phyloP scores from a whole-genome alignment of 768 basidiomycete genomes.

The Lentinula guzmanii region DNA sequence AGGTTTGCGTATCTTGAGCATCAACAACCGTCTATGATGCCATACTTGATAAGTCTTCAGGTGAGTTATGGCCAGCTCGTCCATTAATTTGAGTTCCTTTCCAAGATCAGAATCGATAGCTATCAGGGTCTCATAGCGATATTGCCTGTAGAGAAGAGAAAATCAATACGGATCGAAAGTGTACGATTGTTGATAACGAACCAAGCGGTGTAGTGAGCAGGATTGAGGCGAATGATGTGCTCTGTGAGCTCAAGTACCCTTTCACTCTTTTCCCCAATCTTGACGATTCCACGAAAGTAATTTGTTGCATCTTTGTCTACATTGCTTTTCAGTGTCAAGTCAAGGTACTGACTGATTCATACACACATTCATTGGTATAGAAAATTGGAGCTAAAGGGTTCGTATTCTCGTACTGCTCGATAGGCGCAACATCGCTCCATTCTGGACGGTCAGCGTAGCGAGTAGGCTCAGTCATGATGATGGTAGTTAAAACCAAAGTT shows the following conservation, averaged over 20 bases:
- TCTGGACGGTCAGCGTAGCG: conserved; percentile 56
- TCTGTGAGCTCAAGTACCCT: conserved; percentile 87
- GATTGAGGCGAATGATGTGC: conserved; percentile 83
- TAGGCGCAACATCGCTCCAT: conserved; percentile 77
- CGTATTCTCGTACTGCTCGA: conserved; percentile 74
- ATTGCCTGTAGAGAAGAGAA: conserved; percentile 63
- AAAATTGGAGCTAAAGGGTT: conserved; percentile 88
- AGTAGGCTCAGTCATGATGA: background rate
- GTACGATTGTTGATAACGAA: conserved; percentile 28
- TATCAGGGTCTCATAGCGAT: conserved; percentile 83
- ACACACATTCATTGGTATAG: conserved; percentile 83
- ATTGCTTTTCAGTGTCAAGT: background rate
- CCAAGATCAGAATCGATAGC: conserved; percentile 61
- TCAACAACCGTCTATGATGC: conserved; percentile 83
- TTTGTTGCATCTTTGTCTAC: conserved; percentile 90
- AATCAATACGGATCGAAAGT: background rate
- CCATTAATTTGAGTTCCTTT: conserved; percentile 80
- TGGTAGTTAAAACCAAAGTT: background rate
- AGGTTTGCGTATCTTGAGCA: conserved; percentile 48
- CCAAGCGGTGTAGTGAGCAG: conserved; percentile 98
- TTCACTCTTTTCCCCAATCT: conserved; percentile 68
- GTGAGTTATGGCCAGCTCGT: conserved; percentile 75
- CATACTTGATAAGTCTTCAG: conserved; percentile 98
- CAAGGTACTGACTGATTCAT: background rate
- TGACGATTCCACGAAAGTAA: conserved; percentile 84